Conservation (phyloP, 139 green algal species). For the Tetraselmis chui region DNA sequence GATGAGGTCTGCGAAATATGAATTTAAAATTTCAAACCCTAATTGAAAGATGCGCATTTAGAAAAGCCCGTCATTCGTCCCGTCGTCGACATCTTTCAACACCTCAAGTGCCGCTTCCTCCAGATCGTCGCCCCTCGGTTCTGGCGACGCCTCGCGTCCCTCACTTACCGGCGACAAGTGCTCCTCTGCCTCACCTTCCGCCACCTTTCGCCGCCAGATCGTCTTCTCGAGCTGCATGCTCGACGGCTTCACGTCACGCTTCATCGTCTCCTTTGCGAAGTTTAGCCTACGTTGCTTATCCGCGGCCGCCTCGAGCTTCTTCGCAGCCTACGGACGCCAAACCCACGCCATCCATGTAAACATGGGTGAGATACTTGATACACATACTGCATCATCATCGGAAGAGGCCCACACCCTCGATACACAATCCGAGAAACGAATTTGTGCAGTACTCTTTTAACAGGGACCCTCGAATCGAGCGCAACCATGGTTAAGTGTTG, state of each 20-base stretch:
- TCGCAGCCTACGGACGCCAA: no score
- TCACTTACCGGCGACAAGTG: background rate
- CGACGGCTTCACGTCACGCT: background rate
- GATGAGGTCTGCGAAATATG: no score
- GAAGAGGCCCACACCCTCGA: no score
- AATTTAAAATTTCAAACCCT: no score
- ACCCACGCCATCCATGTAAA: no score
- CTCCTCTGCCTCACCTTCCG: background rate
- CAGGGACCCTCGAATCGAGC: no score
- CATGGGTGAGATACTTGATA: no score
- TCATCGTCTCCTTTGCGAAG: background rate
- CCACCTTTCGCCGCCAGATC: background rate
- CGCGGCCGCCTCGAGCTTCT: background rate
- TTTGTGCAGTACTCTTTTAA: no score
- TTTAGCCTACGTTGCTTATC: background rate
- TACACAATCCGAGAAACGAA: no score
- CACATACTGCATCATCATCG: no score
- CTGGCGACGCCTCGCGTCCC: background rate
- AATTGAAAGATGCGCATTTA: no score
- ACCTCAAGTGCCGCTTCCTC: background rate
- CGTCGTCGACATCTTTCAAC: background rate
- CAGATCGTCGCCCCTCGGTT: background rate
- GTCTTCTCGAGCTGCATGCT: background rate
- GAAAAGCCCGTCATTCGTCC: background rate
- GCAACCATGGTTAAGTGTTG: no score